A percentile compares a stretch with the other conserved stretches of the same genome.
Conservation (phyloP, 2,329 filamentous ascomycete species). For the Lachnellula subtilissima region DNA sequence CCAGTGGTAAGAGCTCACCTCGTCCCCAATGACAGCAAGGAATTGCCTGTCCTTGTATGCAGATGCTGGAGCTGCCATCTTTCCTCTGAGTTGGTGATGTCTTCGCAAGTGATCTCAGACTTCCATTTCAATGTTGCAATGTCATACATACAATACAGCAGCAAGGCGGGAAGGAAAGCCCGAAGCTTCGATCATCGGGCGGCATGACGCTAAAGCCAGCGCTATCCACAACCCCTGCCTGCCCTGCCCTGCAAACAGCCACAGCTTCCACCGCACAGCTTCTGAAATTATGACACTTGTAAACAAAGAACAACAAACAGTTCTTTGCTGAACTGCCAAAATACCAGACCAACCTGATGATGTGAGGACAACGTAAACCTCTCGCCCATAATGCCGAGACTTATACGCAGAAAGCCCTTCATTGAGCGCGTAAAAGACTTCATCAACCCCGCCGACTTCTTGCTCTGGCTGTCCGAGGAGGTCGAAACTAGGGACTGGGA, state of each 20-base stretch:
- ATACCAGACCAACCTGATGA: conserved; percentile 22
- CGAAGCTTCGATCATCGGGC: conserved; percentile 4
- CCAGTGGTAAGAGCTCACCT: conserved; percentile 49
- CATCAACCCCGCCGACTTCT: conserved; percentile 82
- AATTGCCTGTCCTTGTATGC: conserved; percentile 84
- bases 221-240: conserved; percentile 1
- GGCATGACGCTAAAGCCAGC: conserved; percentile 12
- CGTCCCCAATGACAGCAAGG: conserved; percentile 94
- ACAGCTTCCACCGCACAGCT: not conserved
- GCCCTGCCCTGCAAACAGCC: not conserved
- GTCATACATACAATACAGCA: not conserved
- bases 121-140: not conserved
- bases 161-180: not conserved
- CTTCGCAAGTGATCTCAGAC: not conserved
- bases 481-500: conserved; percentile 90
- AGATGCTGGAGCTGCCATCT: conserved; percentile 56
- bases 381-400: conserved; percentile 57
- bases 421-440: conserved; percentile 73
- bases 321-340: not conserved
- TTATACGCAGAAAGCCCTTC: conserved; percentile 78
- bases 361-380: conserved; percentile 30
- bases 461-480: conserved; percentile 89
- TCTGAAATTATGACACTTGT: conserved; percentile 2
- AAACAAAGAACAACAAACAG: conserved; percentile 16
- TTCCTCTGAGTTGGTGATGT: conserved; percentile 9